These are phyloP conservation scores for Tetraselmis chui DNA, from an alignment of 139 green algal genomes.

Conservation along the genomic window DNA sequence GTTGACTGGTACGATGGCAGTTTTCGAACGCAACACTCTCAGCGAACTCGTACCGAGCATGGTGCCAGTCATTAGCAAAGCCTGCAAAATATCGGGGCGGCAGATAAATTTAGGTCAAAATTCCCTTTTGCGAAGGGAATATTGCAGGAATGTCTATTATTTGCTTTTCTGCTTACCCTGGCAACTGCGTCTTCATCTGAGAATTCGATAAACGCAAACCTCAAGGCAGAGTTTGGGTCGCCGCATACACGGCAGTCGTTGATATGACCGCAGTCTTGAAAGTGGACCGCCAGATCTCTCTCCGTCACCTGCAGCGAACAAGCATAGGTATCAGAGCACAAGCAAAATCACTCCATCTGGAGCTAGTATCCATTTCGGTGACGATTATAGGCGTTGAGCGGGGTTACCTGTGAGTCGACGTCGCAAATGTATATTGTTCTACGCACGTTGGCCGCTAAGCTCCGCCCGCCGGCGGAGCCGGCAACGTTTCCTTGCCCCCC, in stretches of 20 bases:
- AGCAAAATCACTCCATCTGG: background rate
- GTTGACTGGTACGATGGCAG: slow-evolving; percentile 92
- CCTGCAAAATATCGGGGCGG: slow-evolving; percentile 27
- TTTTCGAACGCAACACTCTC: slow-evolving; percentile 84
- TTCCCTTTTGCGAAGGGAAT: too few relatives aligned
- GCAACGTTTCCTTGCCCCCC: slow-evolving; percentile 27
- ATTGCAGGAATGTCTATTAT: too few relatives aligned
- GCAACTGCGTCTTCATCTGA: slow-evolving; percentile 39
- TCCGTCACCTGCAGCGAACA: slow-evolving; percentile 57
- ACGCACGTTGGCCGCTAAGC: slow-evolving; percentile 64
- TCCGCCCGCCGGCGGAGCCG: slow-evolving; percentile 30
- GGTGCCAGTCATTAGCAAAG: slow-evolving; percentile 50
- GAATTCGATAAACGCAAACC: slow-evolving; percentile 97
- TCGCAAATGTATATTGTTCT: slow-evolving; percentile 76
- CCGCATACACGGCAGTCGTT: slow-evolving; percentile 92
- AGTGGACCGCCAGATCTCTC: slow-evolving; percentile 58
- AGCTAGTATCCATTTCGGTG: background rate
- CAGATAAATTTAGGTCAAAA: too few relatives aligned
- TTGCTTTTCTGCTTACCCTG: slow-evolving; percentile 34
- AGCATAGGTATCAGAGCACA: background rate
- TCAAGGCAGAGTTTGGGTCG: slow-evolving; percentile 82
- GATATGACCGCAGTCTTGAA: slow-evolving; percentile 59
- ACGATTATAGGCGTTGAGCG: background rate
- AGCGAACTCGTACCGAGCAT: slow-evolving; percentile 65
- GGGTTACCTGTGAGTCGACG: slow-evolving; percentile 46